Evolutionary conservation across 345 rosid genomes (phyloP).

Genomic region (Noccaea bulbosa): DNA sequence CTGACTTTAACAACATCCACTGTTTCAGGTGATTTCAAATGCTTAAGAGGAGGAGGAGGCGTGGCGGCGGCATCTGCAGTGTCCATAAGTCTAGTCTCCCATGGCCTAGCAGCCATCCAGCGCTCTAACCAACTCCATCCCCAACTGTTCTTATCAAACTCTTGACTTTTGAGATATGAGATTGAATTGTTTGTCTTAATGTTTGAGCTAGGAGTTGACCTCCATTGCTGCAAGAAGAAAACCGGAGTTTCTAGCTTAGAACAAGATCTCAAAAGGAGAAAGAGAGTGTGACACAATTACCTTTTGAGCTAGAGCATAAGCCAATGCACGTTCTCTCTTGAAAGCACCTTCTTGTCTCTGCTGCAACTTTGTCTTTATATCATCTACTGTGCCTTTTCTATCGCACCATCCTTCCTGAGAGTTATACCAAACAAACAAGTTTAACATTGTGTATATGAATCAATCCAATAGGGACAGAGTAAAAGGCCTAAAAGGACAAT

Average conservation of each 20-base stretch:
- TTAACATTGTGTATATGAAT: not conserved
- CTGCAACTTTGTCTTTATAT: constrained; percentile 72
- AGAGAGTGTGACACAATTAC: constrained; percentile 41
- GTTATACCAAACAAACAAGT: not conserved
- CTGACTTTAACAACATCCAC: constrained; percentile 51
- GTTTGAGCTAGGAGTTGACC: constrained; percentile 52
- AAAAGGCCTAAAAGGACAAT: not conserved
- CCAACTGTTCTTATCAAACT: constrained; percentile 76
- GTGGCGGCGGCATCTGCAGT: constrained; percentile 38
- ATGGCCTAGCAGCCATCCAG: constrained; percentile 98
- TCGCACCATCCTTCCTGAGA: constrained; percentile 95
- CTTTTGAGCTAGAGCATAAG: constrained; percentile 90
- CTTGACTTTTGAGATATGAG: constrained; percentile 55
- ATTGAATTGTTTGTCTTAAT: constrained; percentile 42
- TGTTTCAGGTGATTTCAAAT: constrained; percentile 57
- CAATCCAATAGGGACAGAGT: not conserved
- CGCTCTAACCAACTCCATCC: constrained; percentile 99
- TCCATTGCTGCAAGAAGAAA: constrained; percentile 64
- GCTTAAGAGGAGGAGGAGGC: constrained; percentile 49
- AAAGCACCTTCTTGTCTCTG: constrained; percentile 91
- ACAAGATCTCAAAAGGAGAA: not conserved
- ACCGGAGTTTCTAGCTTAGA: not conserved
- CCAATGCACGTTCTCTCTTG: constrained; percentile 90
- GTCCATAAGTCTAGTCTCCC: constrained; percentile 92
- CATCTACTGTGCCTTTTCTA: constrained; percentile 84